Conservation (phyloP, 1,139 yeast species). For the Pichia sp. region DNA sequence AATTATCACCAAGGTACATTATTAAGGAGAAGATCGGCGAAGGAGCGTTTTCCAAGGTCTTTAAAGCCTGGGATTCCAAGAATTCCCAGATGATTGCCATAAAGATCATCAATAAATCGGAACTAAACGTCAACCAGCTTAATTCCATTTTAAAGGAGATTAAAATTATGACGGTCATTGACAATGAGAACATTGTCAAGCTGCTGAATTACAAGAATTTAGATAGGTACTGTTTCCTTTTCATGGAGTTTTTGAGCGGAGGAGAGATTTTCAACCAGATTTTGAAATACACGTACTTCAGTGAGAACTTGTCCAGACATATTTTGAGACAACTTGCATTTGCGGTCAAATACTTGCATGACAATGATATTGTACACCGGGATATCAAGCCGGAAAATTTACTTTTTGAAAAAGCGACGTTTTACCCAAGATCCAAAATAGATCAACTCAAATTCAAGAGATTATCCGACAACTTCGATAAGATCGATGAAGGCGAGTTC, state of each 20-base stretch:
- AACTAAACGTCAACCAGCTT: slow-evolving; percentile 46
- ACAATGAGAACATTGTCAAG: slow-evolving; percentile 23
- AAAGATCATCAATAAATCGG: slow-evolving; percentile 46
- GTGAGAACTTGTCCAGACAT: slow-evolving; percentile 79
- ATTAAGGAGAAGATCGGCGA: slow-evolving; percentile 42
- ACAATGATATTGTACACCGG: slow-evolving; percentile 83
- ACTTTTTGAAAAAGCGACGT: slow-evolving; percentile 68
- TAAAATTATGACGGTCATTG: slow-evolving; percentile 47
- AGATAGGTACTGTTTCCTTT: slow-evolving; percentile 39
- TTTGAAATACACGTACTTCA: slow-evolving; percentile 82
- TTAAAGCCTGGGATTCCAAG: slow-evolving; percentile 37
- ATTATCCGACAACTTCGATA: slow-evolving; percentile 62
- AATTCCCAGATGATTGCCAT: slow-evolving; percentile 35
- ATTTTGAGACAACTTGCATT: slow-evolving; percentile 77
- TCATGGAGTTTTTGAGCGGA: slow-evolving; percentile 52
- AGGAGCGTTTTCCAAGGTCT: slow-evolving; percentile 53
- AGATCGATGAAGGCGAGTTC: slow-evolving; percentile 83
- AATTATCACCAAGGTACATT: slow-evolving; percentile 27
- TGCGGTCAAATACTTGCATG: slow-evolving; percentile 77
- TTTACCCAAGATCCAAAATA: slow-evolving; percentile 34
- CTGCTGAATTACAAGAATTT: slow-evolving; percentile 37
- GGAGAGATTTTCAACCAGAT: slow-evolving; percentile 61
- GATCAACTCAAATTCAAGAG: slow-evolving; percentile 25
- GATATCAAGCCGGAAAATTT: slow-evolving; percentile 95
- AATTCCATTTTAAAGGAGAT: slow-evolving; percentile 51